Conservation (phyloP, 2,329 filamentous ascomycete genomes). For the Cadophora malorum region DNA sequence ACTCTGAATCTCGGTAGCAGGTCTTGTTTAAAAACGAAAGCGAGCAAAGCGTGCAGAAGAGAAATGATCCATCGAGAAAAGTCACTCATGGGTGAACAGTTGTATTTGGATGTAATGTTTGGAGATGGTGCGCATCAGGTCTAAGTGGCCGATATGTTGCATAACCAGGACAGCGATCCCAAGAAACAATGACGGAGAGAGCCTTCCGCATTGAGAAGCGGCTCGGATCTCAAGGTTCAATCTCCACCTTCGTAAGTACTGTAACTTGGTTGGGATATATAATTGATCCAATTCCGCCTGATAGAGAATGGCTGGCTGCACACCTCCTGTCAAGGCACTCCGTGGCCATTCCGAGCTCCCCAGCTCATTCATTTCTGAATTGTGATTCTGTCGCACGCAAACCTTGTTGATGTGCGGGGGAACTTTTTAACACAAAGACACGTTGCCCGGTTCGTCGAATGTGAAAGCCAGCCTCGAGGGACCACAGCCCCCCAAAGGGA, state of each 20-base stretch:
- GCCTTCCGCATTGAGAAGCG: neutral
- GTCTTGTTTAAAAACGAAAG: neutral
- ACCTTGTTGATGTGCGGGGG: neutral
- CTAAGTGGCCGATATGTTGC: neutral
- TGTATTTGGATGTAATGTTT: slow-evolving; percentile 1
- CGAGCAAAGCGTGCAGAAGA: neutral
- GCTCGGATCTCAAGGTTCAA: neutral
- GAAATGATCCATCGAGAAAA: neutral
- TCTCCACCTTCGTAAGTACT: no score
- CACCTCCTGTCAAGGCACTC: neutral
- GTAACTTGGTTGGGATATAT: no score
- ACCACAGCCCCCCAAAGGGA: neutral
- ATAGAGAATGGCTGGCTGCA: no score
- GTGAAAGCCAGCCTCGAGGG: neutral
- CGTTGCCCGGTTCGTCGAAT: neutral
- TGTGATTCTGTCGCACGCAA: neutral
- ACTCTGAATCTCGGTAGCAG: neutral
- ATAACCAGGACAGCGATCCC: neutral
- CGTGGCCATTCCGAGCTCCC: neutral
- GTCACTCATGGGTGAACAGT: neutral
- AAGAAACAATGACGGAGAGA: neutral
- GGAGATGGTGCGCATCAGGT: neutral
- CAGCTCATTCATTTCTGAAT: neutral
- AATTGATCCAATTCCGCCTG: no score
- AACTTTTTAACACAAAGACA: neutral